Conservation (phyloP, 2,329 filamentous ascomycete species). For the Harringtonia lauricola region DNA sequence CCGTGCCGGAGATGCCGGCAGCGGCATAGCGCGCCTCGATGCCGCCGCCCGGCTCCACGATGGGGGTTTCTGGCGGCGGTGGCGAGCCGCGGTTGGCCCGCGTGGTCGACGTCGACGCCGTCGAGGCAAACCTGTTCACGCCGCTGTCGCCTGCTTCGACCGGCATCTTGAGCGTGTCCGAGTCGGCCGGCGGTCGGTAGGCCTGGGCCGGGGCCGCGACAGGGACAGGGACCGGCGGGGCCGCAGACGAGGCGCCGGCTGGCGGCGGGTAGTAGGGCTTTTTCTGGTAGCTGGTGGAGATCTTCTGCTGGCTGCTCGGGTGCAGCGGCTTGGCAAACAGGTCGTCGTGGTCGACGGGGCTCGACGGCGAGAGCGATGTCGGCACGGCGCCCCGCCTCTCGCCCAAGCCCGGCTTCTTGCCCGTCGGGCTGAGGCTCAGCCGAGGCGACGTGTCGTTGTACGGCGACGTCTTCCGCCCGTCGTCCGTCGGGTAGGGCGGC, state of each 20-base stretch:
- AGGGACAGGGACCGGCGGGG: not conserved
- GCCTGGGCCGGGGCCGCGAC: not conserved
- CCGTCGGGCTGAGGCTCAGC: conserved; percentile 39
- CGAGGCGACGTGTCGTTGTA: conserved; percentile 42
- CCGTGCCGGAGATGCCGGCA: conserved; percentile 77
- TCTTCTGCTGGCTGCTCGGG: conserved; percentile 22
- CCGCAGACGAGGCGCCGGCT: conserved; percentile 13
- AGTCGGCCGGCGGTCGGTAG: conserved; percentile 2
- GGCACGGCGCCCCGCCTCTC: conserved; percentile 75
- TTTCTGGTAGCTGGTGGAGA: conserved; percentile 37
- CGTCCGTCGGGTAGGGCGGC: conserved; percentile 33
- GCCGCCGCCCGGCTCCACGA: conserved; percentile 66
- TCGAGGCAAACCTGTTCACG: conserved; percentile 60
- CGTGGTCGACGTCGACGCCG: conserved; percentile 87
- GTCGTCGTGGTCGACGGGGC: conserved; percentile 64
- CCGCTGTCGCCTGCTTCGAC: conserved; percentile 23
- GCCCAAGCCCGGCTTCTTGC: conserved; percentile 56
- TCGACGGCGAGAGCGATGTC: conserved; percentile 72
- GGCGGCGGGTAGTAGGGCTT: conserved; percentile 53
- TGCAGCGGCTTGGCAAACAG: conserved; percentile 60
- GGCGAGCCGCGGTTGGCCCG: conserved; percentile 86
- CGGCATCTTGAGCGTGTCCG: conserved; percentile 26
- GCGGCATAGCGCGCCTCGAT: conserved; percentile 90
- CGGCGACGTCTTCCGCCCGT: too few species aligned
- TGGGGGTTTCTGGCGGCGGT: conserved; percentile 85